Base-by-base conservation (phyloP, 805 yeast genomes). In the Candida tibetensis region DNA sequence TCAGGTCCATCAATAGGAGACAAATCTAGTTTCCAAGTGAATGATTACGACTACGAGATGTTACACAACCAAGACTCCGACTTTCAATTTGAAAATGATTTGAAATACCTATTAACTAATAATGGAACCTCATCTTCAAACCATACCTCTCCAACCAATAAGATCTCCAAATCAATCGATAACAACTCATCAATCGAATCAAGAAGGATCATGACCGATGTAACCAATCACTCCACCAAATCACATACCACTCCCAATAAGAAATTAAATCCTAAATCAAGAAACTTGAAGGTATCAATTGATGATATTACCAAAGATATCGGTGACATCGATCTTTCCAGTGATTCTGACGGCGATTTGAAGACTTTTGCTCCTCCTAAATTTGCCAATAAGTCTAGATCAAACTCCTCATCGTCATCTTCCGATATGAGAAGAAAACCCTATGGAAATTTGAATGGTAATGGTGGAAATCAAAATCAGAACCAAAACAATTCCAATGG, bases 261-360 rank as follows among this genome's bases (percentile, higher is more conserved):
- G 30, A 30, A 22, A 10, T 43, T 34, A 7, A 13, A 17, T 35
- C 2, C 27, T 9, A 33, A 33, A 25, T 12, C 27, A n/a, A 27
- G 37, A 16, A 29, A 35, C 22, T 32, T 41, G 17, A 41, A 43
- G 25, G 40, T 53, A 13, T 26, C 48, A 1, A 31, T 52, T 7
- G 49, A 41, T 21, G 66, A 60, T 33, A 52, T 62, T 23, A 58
- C 60, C 12, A 45, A 45, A 17, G 67, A 60, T 43, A 49, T 62
- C 25, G 48, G 45, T 17, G 62, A 49, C 6, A 48, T 60, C 4
- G 35, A 48, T 2, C 51, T 61, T 36, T 55, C 61, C 29, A 48
- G 59, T 37, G 62, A 56, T 32, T 49, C 47, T 13, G 66, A 60
- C 9, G 45, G 38, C 4, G 36, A 30, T 8, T 29, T 18, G 15